Percentiles rank a stretch among this genome's conserved stretches.
Conservation (phyloP, 768 basidiomycete species). For the Phanerochaete sordida region DNA sequence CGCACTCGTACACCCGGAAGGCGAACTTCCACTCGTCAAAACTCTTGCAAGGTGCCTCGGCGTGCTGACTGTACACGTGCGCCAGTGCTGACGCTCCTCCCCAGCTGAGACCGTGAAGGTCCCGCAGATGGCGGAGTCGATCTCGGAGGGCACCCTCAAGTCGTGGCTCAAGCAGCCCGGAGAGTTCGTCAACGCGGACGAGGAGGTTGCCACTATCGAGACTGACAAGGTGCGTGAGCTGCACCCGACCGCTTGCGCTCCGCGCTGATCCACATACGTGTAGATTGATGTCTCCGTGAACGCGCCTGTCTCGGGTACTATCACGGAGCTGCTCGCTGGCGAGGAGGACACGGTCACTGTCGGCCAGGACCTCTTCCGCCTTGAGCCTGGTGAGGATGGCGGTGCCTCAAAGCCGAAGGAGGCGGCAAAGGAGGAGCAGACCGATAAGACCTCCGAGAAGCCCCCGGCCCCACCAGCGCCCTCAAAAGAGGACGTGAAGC, state of each 20-base stretch:
- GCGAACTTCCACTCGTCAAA: conserved; percentile 70
- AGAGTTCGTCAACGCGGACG: conserved; percentile 85
- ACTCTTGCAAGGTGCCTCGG: conserved; percentile 59
- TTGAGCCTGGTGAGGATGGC: conserved; percentile 65
- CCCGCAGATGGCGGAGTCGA: conserved; percentile 97
- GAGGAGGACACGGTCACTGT: conserved; percentile 95
- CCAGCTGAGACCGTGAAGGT: conserved; percentile 91
- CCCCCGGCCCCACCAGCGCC: conserved; percentile 43
- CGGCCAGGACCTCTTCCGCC: conserved; percentile 89
- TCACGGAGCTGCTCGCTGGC: conserved; percentile 78
- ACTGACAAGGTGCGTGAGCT: conserved; percentile 83
- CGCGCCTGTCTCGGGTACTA: conserved; percentile 83
- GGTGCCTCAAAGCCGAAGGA: conserved; percentile 17
- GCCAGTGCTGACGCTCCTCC: background rate
- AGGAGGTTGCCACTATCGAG: conserved; percentile 97
- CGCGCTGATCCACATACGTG: background rate
- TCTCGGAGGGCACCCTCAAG: conserved; percentile 95
- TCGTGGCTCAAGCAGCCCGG: conserved; percentile 93
- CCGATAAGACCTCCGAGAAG: conserved; percentile 33
- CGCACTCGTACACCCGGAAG: conserved; percentile 42
- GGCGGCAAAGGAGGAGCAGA: conserved; percentile 40
- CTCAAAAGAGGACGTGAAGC: conserved; percentile 26
- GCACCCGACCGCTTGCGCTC: background rate
- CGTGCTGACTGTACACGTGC: background rate
- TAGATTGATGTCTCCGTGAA: conserved; percentile 98